Percentiles rank a stretch among this genome's conserved stretches.
Evolutionary conservation across 345 rosid species (phyloP).

Genomic region (Limnanthes douglasii): DNA sequence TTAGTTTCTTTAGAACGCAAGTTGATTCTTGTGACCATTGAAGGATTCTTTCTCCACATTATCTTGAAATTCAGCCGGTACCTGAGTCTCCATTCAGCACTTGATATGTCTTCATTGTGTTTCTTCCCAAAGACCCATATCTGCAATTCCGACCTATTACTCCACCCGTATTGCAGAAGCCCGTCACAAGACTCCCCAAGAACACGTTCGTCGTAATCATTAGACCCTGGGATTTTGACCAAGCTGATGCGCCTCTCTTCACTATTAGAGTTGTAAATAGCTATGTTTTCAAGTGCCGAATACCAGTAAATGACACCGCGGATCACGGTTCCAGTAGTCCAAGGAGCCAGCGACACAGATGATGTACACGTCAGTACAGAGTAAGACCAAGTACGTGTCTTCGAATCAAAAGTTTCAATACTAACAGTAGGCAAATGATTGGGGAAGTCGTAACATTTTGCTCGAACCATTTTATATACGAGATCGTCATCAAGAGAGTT

Average conservation of each 20-base stretch:
- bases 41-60: conserved; percentile 36
- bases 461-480: conserved; percentile 38
- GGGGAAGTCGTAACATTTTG: conserved; percentile 27
- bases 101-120: conserved; percentile 1
- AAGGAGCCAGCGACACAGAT: conserved; percentile 25
- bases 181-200: conserved; percentile 47
- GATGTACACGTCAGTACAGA: conserved; percentile 29
- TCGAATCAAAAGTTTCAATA: conserved; percentile 36
- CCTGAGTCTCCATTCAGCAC: conserved; percentile 21
- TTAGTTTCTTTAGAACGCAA: conserved; percentile 31
- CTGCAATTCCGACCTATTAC: conserved; percentile 26
- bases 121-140: conserved; percentile 40
- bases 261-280: conserved; percentile 24
- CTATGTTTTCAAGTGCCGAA: conserved; percentile 29
- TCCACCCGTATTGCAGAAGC: conserved; percentile 40
- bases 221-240: conserved; percentile 31
- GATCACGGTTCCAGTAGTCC: conserved; percentile 37
- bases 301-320: conserved; percentile 35
- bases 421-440: conserved; percentile 16
- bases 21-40: conserved; percentile 9
- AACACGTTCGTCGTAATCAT: conserved; percentile 33
- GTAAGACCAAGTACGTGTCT: conserved; percentile 38
- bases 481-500: conserved; percentile 18
- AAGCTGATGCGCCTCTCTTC: conserved; percentile 21
- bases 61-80: conserved; percentile 27